Base-by-base conservation (phyloP, 1,284 basidiomycete genomes). In the Rhodotorula sp. region DNA sequence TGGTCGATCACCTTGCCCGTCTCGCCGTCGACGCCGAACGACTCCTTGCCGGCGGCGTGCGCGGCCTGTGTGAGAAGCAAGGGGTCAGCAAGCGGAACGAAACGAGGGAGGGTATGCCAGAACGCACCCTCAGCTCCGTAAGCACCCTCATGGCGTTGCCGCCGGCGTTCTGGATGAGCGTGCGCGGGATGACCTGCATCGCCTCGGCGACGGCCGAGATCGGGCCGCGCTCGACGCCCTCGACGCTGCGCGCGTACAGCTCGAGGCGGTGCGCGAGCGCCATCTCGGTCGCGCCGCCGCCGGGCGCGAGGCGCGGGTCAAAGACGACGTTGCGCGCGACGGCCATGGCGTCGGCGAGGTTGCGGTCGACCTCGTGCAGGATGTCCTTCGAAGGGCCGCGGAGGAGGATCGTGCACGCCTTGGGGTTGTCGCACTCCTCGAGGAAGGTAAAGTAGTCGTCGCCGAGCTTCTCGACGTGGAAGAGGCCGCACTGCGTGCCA, bases 381-480 rank as follows among this genome's bases (percentile, higher is more conserved):
- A 99, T 94, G 80, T 99, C 96, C 83, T 99, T 99, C 12, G 92
- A 96, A 0, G 96, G 96, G 1, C 96, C 96, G 55, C 96, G 93
- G n/a, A 99, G 90, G 64, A 99, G 87, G 82, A 99, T 95, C 14
- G 96, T 98, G 86, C 96, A 99, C 4, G 97, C 96, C 84, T 97
- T 97, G 45, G 96, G 96, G n/a, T 87, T 86, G 59, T 85, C 85
- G 85, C 97, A 99, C 81, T 93, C 88, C 50, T 92, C 93, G 67
- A 98, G 86, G 88, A 97, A 98, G 55, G 95, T 91, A 81, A 97
- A 99, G 85, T 98, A 97, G 80, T 98, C 96, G 82, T 99, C 96
- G 44, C 96, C 96, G 27, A 99, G 90, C 83, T 99, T 98, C 81
- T 97, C 93, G 72, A 98, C 89, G 82, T 97, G 85, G 87, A 99